Percentiles rank a stretch among this genome's conserved stretches.
Conservation (phyloP, 2,329 filamentous ascomycete species). For the Nectriaceae sp. region DNA sequence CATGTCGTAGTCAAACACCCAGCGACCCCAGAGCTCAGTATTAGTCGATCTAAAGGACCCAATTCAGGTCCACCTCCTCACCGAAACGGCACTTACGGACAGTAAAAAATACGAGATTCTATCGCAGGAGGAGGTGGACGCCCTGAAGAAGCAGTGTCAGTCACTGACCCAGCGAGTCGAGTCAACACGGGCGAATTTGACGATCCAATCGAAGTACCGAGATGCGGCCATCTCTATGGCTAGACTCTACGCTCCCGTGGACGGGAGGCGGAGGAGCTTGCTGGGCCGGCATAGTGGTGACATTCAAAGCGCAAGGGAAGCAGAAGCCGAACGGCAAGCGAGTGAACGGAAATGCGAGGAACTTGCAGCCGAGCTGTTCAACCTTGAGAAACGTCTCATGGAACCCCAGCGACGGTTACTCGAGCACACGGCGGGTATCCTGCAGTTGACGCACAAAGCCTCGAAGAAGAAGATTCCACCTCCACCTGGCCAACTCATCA, state of each 20-base stretch:
- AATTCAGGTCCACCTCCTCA: slow-evolving; percentile 87
- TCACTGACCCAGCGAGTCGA: slow-evolving; percentile 76
- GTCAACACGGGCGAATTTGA: slow-evolving; percentile 77
- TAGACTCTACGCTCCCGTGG: slow-evolving; percentile 69
- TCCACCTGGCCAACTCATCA: slow-evolving; percentile 43
- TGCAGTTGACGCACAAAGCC: slow-evolving; percentile 85
- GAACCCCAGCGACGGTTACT: slow-evolving; percentile 75
- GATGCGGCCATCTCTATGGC: slow-evolving; percentile 89
- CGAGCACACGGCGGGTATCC: slow-evolving; percentile 87
- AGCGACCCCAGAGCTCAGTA: slow-evolving; percentile 55
- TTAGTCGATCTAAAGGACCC: slow-evolving; percentile 66
- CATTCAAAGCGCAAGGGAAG: slow-evolving; percentile 55
- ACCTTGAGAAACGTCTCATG: slow-evolving; percentile 75
- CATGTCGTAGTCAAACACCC: slow-evolving; percentile 48
- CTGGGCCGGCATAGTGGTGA: slow-evolving; percentile 54
- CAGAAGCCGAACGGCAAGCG: slow-evolving; percentile 72
- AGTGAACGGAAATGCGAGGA: slow-evolving; percentile 85
- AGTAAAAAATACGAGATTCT: slow-evolving; percentile 83
- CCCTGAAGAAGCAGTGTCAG: slow-evolving; percentile 83
- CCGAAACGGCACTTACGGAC: slow-evolving; percentile 90
- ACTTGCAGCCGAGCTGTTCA: slow-evolving; percentile 76
- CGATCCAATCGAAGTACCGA: slow-evolving; percentile 89
- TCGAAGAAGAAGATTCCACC: slow-evolving; percentile 58
- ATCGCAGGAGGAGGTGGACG: slow-evolving; percentile 88
- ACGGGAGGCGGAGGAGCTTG: slow-evolving; percentile 51